Base-by-base conservation (phyloP, 495 filamentous ascomycete species). In the Bacidia gigantensis region DNA sequence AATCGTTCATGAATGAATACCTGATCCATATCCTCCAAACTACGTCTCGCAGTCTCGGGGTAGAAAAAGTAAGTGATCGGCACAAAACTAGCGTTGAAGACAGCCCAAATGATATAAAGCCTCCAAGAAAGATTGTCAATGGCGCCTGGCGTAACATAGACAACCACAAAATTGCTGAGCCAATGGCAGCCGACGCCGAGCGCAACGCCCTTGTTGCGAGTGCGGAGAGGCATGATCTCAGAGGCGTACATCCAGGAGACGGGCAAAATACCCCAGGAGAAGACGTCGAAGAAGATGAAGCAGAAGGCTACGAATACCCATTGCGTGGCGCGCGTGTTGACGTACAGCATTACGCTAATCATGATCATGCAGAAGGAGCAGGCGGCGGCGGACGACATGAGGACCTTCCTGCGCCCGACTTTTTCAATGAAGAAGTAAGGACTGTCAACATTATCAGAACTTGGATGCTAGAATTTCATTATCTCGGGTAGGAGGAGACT, bases 181-280 rank as follows among this genome's bases (percentile, higher is more conserved):
- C 72, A 72, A 66, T 72, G 70, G 52, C 61, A 64, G 51, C 66
- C 69, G 24, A 68, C 71, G 10, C 67, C 69, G 22, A 67, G 60
- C n/a, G 69, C 63, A 43, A 65, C 64, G 25, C 65, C 83, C 69
- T 83, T 84, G 35, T 81, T 77, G 65, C 86, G 76, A 35, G 82
- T 78, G 53, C 83, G 77, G 26, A 86, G 72, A 14, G 87, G 81
- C 69, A 80, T 84, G 56, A 90, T 72, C 64, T 89, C 81, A 20
- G 85, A 73, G 22, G 83, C 81, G 63, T 89, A 87, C 49, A 85
- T 78, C 84, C 84, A 88, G 51, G 79, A 80, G 5, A 71, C 73
- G 0, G 77, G 78, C 7, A 58, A 29, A 26, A 59, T 59, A 1
- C 50, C 76, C 76, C 77, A 74, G 59, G 77, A 76, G 68, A 81